A percentile compares a stretch with the other conserved stretches of the same genome.
Conservation (phyloP, 1,284 basidiomycete genomes). For the Rhodotorula sp. region DNA sequence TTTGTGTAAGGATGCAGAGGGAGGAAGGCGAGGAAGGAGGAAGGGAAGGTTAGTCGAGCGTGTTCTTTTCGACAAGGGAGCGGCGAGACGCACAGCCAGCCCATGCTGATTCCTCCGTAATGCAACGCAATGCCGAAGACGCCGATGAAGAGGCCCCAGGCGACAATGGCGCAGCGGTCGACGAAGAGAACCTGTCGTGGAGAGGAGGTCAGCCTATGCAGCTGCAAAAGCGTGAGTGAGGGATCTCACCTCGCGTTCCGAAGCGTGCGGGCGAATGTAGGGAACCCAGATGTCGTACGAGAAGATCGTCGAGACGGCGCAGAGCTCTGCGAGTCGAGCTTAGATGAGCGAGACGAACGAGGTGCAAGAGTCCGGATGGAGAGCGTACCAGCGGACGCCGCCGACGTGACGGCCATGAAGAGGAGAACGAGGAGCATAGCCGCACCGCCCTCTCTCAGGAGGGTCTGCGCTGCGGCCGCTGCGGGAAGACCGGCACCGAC, state of each 20-base stretch:
- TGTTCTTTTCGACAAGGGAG: too few relatives aligned
- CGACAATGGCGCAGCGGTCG: constrained; percentile 52
- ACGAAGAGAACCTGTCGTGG: constrained; percentile 52
- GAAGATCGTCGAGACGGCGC: constrained; percentile 65
- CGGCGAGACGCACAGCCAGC: constrained; percentile 58
- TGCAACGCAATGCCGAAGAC: constrained; percentile 81
- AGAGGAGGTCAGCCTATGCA: too few relatives aligned
- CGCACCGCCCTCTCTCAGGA: constrained; percentile 61
- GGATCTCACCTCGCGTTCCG: constrained; percentile 58
- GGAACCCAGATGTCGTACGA: constrained; percentile 65
- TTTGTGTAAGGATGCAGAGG: rapidly evolving
- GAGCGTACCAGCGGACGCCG: constrained; percentile 58
- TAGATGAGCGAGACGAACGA: not conserved
- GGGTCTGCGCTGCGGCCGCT: constrained; percentile 61
- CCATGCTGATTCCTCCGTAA: constrained; percentile 86
- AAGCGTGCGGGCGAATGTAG: constrained; percentile 64
- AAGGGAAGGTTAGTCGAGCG: not conserved
- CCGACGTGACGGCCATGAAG: constrained; percentile 75
- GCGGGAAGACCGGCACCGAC: constrained; percentile 83
- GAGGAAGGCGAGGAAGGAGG: not conserved
- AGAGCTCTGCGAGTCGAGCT: constrained; percentile 67
- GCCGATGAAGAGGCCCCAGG: constrained; percentile 75
- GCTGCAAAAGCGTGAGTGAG: too few relatives aligned
- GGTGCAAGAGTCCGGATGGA: not conserved
- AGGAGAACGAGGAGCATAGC: constrained; percentile 56